Base-by-base conservation (phyloP, 345 rosid genomes). In the Acer negundo region DNA sequence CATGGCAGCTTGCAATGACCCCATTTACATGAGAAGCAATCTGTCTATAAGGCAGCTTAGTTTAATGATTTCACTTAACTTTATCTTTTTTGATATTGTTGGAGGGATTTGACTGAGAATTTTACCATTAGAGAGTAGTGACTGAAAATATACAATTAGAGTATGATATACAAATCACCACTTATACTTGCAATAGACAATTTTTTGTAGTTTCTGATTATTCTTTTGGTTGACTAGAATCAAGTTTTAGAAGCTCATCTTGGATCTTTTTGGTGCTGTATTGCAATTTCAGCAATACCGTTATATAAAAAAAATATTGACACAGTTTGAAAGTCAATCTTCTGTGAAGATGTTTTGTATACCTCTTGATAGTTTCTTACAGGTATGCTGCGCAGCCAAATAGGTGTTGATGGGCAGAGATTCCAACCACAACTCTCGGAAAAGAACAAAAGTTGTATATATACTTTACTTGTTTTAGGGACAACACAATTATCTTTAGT, bases 1-100 rank as follows among this genome's bases (percentile, higher is more conserved):
- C 22, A 15, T 46, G 63, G 68, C 67, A 65, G 68, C 15, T 59
- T 31, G 67, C 51, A n/a, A 58, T 72, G 72, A 72, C 72, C 38
- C 24, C 24, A 55, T 31, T 70, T 61, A 42, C 78, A 46, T 15
- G 70, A 62, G 70, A 62, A 70, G 67, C 62, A 7, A 51, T 62
- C 31, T 16, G 38, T 61, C 20, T 24, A 49, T 62, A 53, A 38
- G 58, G 44, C 24, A 35, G 75, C 55, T 53, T 26, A 28, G 49
- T 17, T 19, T 7, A 47, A 23, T 49, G n/a, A 70, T 63, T 20
- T 64, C 13, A 67, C 31, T 38, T 10, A 53, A 22, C 22, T 10
- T 61, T 62, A 7, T 71, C 20, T 6, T 7, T 8, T 6, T 7
- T 8, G 19, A 16, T 19, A n/a, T 22, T 51, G 46, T 58, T 51